Base-by-base conservation (phyloP, 1,284 basidiomycete genomes). In the Schizophyllum amplum region DNA sequence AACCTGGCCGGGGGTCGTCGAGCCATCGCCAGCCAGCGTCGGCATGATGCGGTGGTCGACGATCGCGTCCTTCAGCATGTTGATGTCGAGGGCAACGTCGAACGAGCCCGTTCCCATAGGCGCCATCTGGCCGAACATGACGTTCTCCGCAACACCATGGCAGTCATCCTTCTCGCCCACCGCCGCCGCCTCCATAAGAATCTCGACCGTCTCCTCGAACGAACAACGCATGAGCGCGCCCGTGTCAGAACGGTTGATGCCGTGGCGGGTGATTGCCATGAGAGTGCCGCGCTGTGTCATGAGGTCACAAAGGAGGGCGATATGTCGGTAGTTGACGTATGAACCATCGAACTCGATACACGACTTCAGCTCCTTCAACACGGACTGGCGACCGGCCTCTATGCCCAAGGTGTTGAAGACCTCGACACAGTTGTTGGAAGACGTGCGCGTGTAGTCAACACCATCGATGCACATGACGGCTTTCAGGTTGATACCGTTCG, bases 331-430 rank as follows among this genome's bases (percentile, higher is more conserved):
- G 74, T 99, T 99, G 77, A 99, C 96, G 68, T 98, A 98, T 20
- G 96, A 98, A 80, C 96, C 97, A 70, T 98, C 97, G 75, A 98
- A 98, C 74, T 98, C 94, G 73, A 99, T 97, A 68, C 98, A 96
- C 59, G 84, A 82, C 66, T 93, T 86, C 59, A 98, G 74, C 71
- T 99, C 97, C 73, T 83, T 91, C 79, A 97, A 86, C 64, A 99
- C 87, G 13, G 94, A 93, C 47, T 86, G 92, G 13, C 97, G 88
- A 17, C 94, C 95, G 20, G 95, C 97, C 74, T 99, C 97, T 67
- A 99, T 98, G 67, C 97, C 97, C 55, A 99, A 81, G n/a, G 96
- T 93, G 62, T 93, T 81, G 81, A 94, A 95, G 55, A 98, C 80
- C 72, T 99, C 97, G 57, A 94, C 90, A 71, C 94, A 97, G 72